Evolutionary conservation across 495 filamentous ascomycete species (phyloP), one percentile per base, ranked within the genome.

Genomic region (Lasiosphaeria miniovina): DNA sequence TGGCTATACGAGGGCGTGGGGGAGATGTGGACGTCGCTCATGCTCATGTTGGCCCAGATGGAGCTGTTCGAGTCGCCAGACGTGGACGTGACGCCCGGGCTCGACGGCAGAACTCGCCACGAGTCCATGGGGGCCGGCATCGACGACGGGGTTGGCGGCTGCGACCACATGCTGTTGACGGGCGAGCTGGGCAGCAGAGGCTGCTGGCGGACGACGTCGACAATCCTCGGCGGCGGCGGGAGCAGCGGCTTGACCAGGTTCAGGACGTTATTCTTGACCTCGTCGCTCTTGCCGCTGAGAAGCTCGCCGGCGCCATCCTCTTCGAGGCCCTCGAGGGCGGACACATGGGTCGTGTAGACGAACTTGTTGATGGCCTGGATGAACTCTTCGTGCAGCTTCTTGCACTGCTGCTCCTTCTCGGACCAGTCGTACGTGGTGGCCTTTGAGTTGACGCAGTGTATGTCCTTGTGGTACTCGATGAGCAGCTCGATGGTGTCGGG

Each of bases 371-470:
- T 88, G 49, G 93, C 90, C 77, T 99, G 94, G 58, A 97, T 85
- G 70, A 99, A 98, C 65, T 97, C 90, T 57, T 97, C 94, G 71
- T 98, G 95, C 56, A 99, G 77, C 78, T 96, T 96, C 88, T 96
- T 97, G 77, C 96, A 78, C 71, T 98, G 93, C 62, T 84, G 79
- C 64, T 96, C 92, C 81, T 99, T 99, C 77, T 97, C 94, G 38
- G 93, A 86, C 94, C 94, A 99, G 75, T 90, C 88, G 84, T 91
- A 96, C 41, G 92, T 96, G 69, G 79, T 88, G 68, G 91, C 91
- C 55, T 90, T 88, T 61, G 90, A 84, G 74, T 99, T 90, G 55
- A 93, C 85, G 55, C 92, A 96, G 77, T 94, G 93, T 63, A 99
- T 84, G 54, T 98, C 93, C 81, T 95, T 93, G 82, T 99, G 95